Conservation (phyloP, 2,329 filamentous ascomycete genomes). For the Fusarium sulawesiense region DNA sequence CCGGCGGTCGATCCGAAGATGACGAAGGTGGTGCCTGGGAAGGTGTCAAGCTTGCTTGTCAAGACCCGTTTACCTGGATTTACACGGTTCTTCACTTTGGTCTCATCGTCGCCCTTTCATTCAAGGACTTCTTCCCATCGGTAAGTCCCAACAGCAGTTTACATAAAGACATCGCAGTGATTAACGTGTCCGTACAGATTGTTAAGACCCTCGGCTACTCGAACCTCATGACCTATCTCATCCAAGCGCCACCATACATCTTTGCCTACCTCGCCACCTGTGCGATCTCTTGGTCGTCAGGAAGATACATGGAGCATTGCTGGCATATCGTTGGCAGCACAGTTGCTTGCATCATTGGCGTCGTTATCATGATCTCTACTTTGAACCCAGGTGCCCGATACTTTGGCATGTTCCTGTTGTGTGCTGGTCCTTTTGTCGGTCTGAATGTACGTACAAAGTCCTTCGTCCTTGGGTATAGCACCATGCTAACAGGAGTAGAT, state of each 20-base stretch:
- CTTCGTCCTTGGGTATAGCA: too few species aligned
- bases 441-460: background rate
- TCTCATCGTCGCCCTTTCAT: background rate
- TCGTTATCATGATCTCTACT: background rate
- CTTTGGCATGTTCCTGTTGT: background rate
- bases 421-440: background rate
- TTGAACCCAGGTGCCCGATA: background rate
- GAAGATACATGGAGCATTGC: background rate
- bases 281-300: background rate
- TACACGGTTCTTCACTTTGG: constrained; percentile 1
- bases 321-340: background rate
- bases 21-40: constrained; percentile 4
- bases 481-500: background rate
- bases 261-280: background rate
- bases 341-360: background rate
- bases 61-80: background rate
- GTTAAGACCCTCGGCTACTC: background rate
- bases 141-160: background rate
- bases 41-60: constrained; percentile 1
- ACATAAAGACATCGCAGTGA: too few species aligned
- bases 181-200: background rate
- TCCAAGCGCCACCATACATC: background rate
- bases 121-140: constrained; percentile 5
- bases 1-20: background rate
- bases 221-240: constrained; percentile 1